Conservation (phyloP, 2,329 filamentous ascomycete genomes). For the Xylaria sp. region DNA sequence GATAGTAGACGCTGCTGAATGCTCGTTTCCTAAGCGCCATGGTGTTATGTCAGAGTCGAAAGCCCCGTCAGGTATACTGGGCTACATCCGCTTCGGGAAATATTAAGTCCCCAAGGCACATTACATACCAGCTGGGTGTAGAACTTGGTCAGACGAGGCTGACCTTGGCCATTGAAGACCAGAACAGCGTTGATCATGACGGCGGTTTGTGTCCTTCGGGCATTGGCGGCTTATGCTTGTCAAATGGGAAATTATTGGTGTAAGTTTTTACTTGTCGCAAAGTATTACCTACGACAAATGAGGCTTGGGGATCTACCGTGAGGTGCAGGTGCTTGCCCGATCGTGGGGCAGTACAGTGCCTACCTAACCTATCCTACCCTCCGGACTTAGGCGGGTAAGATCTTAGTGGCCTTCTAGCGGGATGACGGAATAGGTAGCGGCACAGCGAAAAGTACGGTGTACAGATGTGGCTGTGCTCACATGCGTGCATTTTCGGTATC, state of each 20-base stretch:
- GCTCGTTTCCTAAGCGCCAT: constrained; percentile 79
- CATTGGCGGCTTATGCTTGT: constrained; percentile 19
- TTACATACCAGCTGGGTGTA: constrained; percentile 88
- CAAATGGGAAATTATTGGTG: neutral
- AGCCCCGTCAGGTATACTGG: neutral
- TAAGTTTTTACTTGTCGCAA: constrained; percentile 26
- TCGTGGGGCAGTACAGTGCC: constrained; percentile 23
- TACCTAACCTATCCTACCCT: neutral
- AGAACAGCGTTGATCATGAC: constrained; percentile 98
- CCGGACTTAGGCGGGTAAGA: neutral
- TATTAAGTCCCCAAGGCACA: constrained; percentile 41
- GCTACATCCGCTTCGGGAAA: constrained; percentile 17
- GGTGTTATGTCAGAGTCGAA: constrained; percentile 27
- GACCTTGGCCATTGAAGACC: constrained; percentile 98
- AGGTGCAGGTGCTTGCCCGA: constrained; percentile 22
- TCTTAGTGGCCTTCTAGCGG: neutral
- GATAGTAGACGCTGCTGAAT: constrained; percentile 97
- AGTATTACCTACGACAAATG: constrained; percentile 10
- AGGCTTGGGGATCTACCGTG: constrained; percentile 24
- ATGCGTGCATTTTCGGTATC: neutral
- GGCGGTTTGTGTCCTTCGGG: constrained; percentile 20
- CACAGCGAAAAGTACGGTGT: constrained; percentile 25
- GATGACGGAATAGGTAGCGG: constrained; percentile 4
- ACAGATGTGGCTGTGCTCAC: constrained; percentile 25
- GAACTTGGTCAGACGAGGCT: constrained; percentile 97